Evolutionary conservation across 306 rosid species (phyloP).

Genomic region (Sesbania bispinosa): DNA sequence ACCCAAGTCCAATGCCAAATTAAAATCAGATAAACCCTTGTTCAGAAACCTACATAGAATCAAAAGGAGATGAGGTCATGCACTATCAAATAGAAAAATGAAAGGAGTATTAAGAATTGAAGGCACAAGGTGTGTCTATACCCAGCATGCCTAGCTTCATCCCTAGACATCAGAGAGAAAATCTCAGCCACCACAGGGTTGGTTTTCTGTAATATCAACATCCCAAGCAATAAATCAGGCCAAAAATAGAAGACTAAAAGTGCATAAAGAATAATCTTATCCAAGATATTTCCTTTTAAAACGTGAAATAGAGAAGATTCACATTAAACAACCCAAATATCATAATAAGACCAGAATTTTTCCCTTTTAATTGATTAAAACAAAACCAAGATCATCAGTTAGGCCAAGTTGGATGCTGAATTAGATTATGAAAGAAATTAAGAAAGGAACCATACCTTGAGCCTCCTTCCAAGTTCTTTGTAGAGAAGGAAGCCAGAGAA

Average conservation of each 20-base stretch:
- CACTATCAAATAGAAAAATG: background rate
- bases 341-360: background rate
- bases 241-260: background rate
- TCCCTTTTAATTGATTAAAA: background rate
- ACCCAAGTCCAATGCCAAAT: constrained; percentile 98
- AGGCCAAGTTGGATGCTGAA: background rate
- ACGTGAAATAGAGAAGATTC: background rate
- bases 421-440: background rate
- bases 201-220: constrained; percentile 74
- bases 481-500: constrained; percentile 98
- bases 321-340: constrained; percentile 7
- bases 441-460: constrained; percentile 49
- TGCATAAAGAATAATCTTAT: background rate
- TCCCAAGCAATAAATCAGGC: constrained; percentile 23
- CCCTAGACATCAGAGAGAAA: constrained; percentile 99
- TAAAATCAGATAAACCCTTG: constrained; percentile 97
- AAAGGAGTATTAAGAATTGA: background rate
- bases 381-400: background rate
- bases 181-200: constrained; percentile 99
- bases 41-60: constrained; percentile 70
- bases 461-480: constrained; percentile 97
- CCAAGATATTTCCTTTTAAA: background rate
- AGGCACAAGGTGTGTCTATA: constrained; percentile 29
- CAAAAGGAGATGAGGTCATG: background rate
- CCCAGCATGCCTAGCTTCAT: constrained; percentile 99